Base-by-base conservation (phyloP, 768 basidiomycete species). In the Lentinula detonsa region DNA sequence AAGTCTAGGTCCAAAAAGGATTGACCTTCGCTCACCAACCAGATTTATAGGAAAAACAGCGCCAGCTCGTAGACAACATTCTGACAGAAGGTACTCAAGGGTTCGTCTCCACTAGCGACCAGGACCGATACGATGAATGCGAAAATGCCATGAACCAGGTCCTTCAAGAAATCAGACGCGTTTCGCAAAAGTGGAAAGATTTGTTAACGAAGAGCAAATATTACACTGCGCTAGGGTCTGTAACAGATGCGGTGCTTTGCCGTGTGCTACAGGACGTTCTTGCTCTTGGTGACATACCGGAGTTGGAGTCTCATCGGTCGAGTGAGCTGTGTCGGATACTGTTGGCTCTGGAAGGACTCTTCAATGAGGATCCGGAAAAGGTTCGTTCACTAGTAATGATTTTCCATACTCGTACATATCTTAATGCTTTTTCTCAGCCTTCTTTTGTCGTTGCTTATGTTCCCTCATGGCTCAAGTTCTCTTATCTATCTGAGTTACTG, bases 381-480 rank as follows among this genome's bases (percentile, higher is more conserved):
- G 88, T 87, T 58, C 64, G 55, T 42, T 40, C 18, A 21, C 8
- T 3, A n/a, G 5, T 28, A 16, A 10, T 56, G 16, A 80, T 61
- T 56, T 15, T 8, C 7, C 4, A 2, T 43, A 6, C 13, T 56
- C 23, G 16, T 5, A 46, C 16, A 10, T 56, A 28, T 51, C 18
- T 50, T 16, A n/a, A 8, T 52, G 64, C 35, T 64, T 58, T 18
- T 31, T 23, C 7, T 49, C 48, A 90, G 83, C 80, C 87, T 18
- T 88, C 91, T 0, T 85, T 90, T 52, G 86, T 93, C 6, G 89
- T 88, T 0, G 86, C 85, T 0, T 93, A 92, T 64, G 91, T 95
- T n/a, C 90, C 92, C 1, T 87, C 85, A 11, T 98, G 95, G 95
- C 78, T 97, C 66, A 96, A 96, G 72, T 96, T 92, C 72, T 93